Conservation (phyloP, 1,139 yeast genomes). For the Candida sanyaensis region DNA sequence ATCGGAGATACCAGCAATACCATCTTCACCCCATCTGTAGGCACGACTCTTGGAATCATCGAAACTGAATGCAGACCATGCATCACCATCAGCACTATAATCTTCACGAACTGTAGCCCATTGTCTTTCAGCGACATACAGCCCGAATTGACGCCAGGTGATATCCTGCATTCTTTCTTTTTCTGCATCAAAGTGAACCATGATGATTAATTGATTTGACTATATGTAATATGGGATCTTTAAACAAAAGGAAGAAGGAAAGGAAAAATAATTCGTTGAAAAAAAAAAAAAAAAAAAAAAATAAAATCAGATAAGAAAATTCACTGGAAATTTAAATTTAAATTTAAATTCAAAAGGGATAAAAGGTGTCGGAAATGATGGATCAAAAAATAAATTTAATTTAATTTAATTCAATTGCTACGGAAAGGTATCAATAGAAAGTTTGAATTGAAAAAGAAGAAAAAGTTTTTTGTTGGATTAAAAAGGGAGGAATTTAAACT, state of each 20-base stretch:
- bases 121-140: slow-evolving; percentile 85
- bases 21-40: slow-evolving; percentile 97
- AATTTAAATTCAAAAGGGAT: no score
- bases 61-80: slow-evolving; percentile 90
- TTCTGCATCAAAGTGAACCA: slow-evolving; percentile 49
- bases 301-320: neutral
- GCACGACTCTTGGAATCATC: slow-evolving; percentile 83
- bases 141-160: slow-evolving; percentile 92
- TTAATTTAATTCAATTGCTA: no score
- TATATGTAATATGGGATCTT: no score
- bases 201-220: neutral
- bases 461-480: no score
- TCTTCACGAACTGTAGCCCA: slow-evolving; percentile 97
- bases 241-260: neutral
- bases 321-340: no score
- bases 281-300: neutral
- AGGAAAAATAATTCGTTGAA: neutral
- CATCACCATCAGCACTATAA: slow-evolving; percentile 84
- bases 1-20: slow-evolving; percentile 89
- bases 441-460: no score
- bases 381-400: no score
- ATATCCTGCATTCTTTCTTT: slow-evolving; percentile 65
- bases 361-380: no score
- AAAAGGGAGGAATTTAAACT: neutral
- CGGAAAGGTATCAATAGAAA: no score